A percentile compares a stretch with the other conserved stretches of the same genome.
These are phyloP conservation scores for Kwoniella dendrophila DNA, from an alignment of 768 basidiomycete genomes.

Conservation along the genomic window DNA sequence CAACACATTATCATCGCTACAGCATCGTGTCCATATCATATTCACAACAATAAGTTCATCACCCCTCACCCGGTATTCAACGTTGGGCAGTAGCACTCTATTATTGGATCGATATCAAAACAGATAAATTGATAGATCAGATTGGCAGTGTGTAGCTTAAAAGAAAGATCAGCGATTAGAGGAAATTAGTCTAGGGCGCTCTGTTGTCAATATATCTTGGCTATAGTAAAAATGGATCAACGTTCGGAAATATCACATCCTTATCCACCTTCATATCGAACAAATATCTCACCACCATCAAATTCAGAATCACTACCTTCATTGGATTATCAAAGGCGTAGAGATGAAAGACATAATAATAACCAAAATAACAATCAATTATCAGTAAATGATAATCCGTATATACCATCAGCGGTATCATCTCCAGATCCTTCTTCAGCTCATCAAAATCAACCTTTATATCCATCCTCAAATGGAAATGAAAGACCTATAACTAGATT, in stretches of 20 bases:
- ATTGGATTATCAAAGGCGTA: conserved; percentile 8
- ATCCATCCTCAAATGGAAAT: background rate
- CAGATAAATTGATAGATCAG: no score
- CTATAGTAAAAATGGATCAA: no score
- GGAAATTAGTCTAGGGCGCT: no score
- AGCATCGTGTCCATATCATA: no score
- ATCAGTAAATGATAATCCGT: conserved; percentile 11
- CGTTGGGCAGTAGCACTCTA: no score
- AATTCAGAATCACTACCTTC: background rate
- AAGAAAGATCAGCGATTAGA: no score
- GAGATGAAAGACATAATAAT: conserved; percentile 12
- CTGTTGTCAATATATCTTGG: no score
- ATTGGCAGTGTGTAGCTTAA: no score
- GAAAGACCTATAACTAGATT: conserved; percentile 4
- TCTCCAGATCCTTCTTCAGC: background rate
- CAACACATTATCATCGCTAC: no score
- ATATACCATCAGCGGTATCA: conserved; percentile 4
- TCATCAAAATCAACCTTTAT: background rate
- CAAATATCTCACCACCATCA: background rate
- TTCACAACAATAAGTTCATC: no score
- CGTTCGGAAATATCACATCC: conserved; percentile 24
- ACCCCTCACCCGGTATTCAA: no score
- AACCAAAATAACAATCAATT: background rate
- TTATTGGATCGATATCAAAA: no score
- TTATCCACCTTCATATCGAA: conserved; percentile 29